Conservation (phyloP, 306 rosid species). For the Phaseolus lunatus region DNA sequence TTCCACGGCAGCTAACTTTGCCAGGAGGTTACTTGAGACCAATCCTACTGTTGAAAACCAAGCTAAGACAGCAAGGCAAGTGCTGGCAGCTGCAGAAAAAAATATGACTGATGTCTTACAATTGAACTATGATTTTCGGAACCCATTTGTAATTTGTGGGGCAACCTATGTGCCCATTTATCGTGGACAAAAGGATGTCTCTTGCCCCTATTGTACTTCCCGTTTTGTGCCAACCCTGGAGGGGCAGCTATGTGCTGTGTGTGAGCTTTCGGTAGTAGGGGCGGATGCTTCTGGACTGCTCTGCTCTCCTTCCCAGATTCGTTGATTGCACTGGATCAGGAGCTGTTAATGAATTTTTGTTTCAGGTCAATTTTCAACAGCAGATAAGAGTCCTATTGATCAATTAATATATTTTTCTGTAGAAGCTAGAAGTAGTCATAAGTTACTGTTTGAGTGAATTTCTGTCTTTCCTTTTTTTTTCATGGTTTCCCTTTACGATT, state of each 20-base stretch:
- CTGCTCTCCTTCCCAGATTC: slow-evolving; percentile 84
- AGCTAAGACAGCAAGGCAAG: slow-evolving; percentile 87
- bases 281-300: slow-evolving; percentile 93
- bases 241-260: slow-evolving; percentile 79
- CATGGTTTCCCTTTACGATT: slow-evolving; percentile 40
- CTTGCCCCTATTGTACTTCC: slow-evolving; percentile 88
- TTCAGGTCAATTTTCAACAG: slow-evolving; percentile 52
- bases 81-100: slow-evolving; percentile 90
- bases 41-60: slow-evolving; percentile 84
- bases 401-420: slow-evolving; percentile 48
- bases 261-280: slow-evolving; percentile 87
- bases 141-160: slow-evolving; percentile 92
- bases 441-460: slow-evolving; percentile 45
- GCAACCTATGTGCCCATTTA: slow-evolving; percentile 89
- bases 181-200: slow-evolving; percentile 85
- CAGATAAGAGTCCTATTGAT: slow-evolving; percentile 42
- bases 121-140: slow-evolving; percentile 87
- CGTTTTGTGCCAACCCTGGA: slow-evolving; percentile 87
- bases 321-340: slow-evolving; percentile 60
- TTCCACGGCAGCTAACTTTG: slow-evolving; percentile 84
- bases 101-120: slow-evolving; percentile 75
- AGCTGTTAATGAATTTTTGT: slow-evolving; percentile 45
- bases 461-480: slow-evolving; percentile 28
- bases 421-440: slow-evolving; percentile 49
- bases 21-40: slow-evolving; percentile 87